Conservation (phyloP, 169 alveolate genomes). For the Cryptosporidium bovis region DNA sequence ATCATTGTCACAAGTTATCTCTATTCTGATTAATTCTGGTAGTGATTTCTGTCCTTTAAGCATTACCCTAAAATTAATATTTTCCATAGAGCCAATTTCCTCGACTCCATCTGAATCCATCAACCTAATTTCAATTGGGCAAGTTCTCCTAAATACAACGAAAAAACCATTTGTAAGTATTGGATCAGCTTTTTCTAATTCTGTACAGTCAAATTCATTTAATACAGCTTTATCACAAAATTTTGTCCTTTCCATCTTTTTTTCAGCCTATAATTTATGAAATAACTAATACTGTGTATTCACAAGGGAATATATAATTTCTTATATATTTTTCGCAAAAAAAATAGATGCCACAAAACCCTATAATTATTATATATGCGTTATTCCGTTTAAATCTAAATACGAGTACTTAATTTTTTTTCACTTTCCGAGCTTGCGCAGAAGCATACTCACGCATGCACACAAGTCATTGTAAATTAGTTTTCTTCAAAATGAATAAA, state of each 20-base stretch:
- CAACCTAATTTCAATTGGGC: constrained; percentile 52
- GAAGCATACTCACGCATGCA: constrained; percentile 23
- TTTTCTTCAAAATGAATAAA: constrained; percentile 33
- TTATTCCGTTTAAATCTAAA: not conserved
- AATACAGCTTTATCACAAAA: constrained; percentile 16
- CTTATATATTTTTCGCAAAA: not conserved
- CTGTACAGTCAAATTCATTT: constrained; percentile 40
- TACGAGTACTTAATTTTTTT: not conserved
- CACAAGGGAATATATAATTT: not conserved
- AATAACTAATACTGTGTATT: too few relatives aligned
- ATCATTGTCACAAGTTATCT: constrained; percentile 69
- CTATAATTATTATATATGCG: not conserved
- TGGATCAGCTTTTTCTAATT: constrained; percentile 60
- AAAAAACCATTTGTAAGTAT: constrained; percentile 25
- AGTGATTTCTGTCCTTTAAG: constrained; percentile 35
- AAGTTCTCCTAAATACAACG: constrained; percentile 42
- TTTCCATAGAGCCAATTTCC: constrained; percentile 67
- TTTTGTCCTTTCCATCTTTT: constrained; percentile 13
- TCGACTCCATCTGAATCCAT: constrained; percentile 46
- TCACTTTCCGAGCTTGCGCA: not conserved
- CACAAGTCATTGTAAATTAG: not conserved
- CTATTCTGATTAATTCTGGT: constrained; percentile 49
- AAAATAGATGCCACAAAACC: not conserved
- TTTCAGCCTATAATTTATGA: too few relatives aligned
- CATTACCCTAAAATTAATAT: constrained; percentile 61